These are phyloP conservation scores for Ascoidea rubescens DNA, from an alignment of 805 yeast species.

Conservation along the genomic window DNA sequence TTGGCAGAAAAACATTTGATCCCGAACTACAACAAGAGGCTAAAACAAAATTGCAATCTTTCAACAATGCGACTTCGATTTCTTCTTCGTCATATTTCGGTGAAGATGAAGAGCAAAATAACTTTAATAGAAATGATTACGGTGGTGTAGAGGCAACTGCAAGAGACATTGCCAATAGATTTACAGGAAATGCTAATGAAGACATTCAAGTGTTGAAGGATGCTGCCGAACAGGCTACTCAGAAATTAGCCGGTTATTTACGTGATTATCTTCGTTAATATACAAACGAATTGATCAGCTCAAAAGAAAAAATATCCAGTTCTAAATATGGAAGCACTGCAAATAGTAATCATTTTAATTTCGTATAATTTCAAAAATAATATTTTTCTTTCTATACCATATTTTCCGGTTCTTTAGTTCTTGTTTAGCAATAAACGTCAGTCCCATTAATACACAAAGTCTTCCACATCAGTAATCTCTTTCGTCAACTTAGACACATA, in stretches of 20 bases:
- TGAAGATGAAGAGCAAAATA: constrained; percentile 49
- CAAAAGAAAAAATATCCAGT: too few relatives aligned
- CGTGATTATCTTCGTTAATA: constrained; percentile 63
- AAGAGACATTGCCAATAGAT: constrained; percentile 50
- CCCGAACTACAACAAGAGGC: constrained; percentile 73
- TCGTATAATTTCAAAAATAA: too few relatives aligned
- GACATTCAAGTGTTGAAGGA: constrained; percentile 83
- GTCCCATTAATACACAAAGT: too few relatives aligned
- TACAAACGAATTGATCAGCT: not conserved
- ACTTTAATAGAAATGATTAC: constrained; percentile 12
- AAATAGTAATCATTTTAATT: too few relatives aligned
- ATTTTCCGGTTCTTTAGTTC: too few relatives aligned
- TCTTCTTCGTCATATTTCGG: constrained; percentile 91
- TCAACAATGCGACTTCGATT: constrained; percentile 78
- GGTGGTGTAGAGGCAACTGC: constrained; percentile 34
- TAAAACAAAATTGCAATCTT: constrained; percentile 60
- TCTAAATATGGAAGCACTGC: too few relatives aligned
- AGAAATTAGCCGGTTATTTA: constrained; percentile 69
- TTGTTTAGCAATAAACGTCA: too few relatives aligned
- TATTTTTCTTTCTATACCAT: too few relatives aligned
- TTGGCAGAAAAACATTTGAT: constrained; percentile 80
- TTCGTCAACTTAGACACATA: too few relatives aligned
- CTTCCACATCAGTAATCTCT: too few relatives aligned
- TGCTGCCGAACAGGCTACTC: constrained; percentile 89
- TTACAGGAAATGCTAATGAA: constrained; percentile 69